Base-by-base conservation (phyloP, 148 eudicot genomes). In the Camellia lanceoleosa region DNA sequence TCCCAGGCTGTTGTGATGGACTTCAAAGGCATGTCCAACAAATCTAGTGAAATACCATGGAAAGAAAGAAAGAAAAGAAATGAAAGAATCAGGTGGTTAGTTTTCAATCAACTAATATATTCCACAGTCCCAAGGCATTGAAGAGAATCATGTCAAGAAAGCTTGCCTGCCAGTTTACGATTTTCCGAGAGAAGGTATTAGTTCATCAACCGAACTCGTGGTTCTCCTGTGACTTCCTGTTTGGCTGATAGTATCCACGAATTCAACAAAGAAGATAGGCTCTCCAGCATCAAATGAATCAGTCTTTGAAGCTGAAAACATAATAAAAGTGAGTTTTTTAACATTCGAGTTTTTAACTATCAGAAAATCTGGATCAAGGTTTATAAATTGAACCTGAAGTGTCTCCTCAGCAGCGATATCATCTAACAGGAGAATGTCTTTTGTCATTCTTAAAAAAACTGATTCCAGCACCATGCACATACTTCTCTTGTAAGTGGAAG, bases 351-450 rank as follows among this genome's bases (percentile, higher is more conserved):
- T 71, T 12, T 71, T 43, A 49, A 52, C 68, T 42, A 18, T 13
- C 42, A n/a, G 44, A 5, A 49, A 51, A 42, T 14, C 30, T 61
- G 19, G 44, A 70, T 52, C 44, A 71, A 38, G 6, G 23, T 51
- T 6, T 16, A 49, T 75, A 59, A 85, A 5, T 19, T 58, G 70
- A 71, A 96, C 98, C 92, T 96, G 98, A 75, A 93, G 80, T 16
- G 98, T 87, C 86, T 96, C 99, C 82, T 92, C 98, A 5, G 99
- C 99, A 19, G 93, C 99, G 85, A 96, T 90, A 82, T 96, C 99
- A 87, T 96, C 99, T 78, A 96, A 79, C 47, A 87, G 87, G 82
- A 96, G 98, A 73, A 96, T 89, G 73, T 96, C 99, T 67, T 84
- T 91, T 59, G 97, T 73, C 71, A 92, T 87, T 89, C 92, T 93